Evolutionary conservation across 257 asterid genomes (phyloP).

Genomic region (Ligustrum vulgare): DNA sequence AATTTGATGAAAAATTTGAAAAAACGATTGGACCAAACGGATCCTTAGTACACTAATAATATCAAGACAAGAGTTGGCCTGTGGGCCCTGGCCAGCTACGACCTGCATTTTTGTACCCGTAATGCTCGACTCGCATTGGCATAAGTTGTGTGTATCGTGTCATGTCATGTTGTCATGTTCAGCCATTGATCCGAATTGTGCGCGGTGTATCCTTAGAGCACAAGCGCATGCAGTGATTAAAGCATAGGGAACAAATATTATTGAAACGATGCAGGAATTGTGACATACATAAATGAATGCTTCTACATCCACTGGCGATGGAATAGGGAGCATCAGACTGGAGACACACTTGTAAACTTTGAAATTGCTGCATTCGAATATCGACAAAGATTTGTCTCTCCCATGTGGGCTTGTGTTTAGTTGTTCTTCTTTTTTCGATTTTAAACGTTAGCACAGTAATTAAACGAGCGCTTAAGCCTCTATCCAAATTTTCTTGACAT

Average conservation of each 20-base stretch:
- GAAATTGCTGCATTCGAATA: not conserved
- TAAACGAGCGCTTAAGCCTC: not conserved
- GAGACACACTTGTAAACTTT: not conserved
- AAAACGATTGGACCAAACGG: too few species aligned
- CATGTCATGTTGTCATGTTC: not conserved
- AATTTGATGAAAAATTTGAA: too few species aligned
- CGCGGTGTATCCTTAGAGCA: not conserved
- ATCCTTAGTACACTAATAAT: not conserved
- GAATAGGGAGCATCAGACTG: not conserved
- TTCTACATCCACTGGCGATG: not conserved
- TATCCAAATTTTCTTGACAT: too few species aligned
- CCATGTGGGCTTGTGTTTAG: not conserved
- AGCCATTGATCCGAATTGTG: not conserved
- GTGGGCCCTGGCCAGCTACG: too few species aligned
- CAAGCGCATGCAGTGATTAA: not conserved
- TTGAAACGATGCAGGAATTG: not conserved
- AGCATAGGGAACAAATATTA: not conserved
- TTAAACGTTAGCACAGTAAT: not conserved
- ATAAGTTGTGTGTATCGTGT: not conserved
- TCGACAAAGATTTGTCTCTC: not conserved
- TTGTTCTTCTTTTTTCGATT: too few species aligned
- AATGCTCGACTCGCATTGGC: too few species aligned
- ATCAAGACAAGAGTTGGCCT: too few species aligned
- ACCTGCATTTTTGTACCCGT: too few species aligned
- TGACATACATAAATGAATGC: not conserved